A percentile compares a stretch with the other conserved stretches of the same genome.
These are phyloP conservation scores for Prunella vulgaris DNA, from an alignment of 257 asterid genomes.

Conservation along the genomic window DNA sequence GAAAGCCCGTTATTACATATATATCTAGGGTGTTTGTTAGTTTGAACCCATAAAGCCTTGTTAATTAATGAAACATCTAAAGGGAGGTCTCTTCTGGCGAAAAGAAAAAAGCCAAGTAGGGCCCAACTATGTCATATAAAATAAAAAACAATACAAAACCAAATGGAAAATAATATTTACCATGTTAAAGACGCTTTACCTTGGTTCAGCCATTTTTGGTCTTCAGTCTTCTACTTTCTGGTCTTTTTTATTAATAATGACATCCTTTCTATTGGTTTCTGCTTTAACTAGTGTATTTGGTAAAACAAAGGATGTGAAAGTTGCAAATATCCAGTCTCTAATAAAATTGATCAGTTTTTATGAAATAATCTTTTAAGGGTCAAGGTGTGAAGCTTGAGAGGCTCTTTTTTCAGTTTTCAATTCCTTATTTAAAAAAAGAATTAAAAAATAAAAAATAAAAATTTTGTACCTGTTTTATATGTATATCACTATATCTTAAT, in stretches of 20 bases:
- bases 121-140: background rate
- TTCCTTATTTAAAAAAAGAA: background rate
- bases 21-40: background rate
- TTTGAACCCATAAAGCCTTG: background rate
- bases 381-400: background rate
- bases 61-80: background rate
- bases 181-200: background rate
- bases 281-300: background rate
- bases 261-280: background rate
- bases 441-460: no score
- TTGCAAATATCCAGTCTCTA: background rate
- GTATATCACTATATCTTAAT: no score
- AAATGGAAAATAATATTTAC: background rate
- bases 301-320: background rate
- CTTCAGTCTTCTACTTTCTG: background rate
- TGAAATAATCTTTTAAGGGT: background rate
- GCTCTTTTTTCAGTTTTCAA: background rate
- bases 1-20: background rate
- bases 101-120: background rate
- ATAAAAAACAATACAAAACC: background rate
- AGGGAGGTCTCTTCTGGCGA: background rate
- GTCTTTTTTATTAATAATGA: background rate
- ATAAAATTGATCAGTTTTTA: background rate
- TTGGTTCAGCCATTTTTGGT: background rate
- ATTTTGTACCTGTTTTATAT: background rate